Base-by-base conservation (phyloP, 371 early-diverging fungal species). In the Mortierella sp. region DNA sequence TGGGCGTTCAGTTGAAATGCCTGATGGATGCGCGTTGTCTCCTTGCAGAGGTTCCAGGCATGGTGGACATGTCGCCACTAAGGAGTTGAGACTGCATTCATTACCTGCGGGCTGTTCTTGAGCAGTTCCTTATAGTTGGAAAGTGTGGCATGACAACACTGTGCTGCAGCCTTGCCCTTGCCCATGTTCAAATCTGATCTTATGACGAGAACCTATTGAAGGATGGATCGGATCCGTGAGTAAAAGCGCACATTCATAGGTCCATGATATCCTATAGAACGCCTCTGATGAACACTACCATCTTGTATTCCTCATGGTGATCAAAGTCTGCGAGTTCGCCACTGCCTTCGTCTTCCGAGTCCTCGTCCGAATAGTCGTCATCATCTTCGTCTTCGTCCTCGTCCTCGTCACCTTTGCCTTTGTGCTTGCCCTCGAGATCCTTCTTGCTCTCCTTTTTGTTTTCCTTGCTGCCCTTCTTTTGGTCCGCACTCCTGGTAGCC, bases 121-220 rank as follows among this genome's bases (percentile, higher is more conserved):
- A 69, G 54, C 12, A 86, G 81, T 17, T 86, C 79, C 74, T 92
- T 90, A 80, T 95, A 94, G 70, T 94, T 92, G 14, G 92, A 95
- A 34, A 98, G 82, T 0, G 95, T 90, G 7, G 98, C 98, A 79
- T 98, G 98, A 45, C 94, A 94, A 79, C 96, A 96, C 88, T 96
- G 97, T 13, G 98, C 98, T 1, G 98, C 98, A 19, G 93, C 89
- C 69, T 98, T 97, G 37, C 98, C 98, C 79, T 96, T 97, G 31
- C 88, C 88, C 98, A 98, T 98, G 28, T 90, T 92, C 44, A 98
- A 84, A 80, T 98, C 98, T 0, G 89, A 92, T 21, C 98, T 86
- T 9, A 97, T 83, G 12, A 95, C 80, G 17, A 96, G 84, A 5
- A 92, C 93, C 89, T 85, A 56, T 41, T 16, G 3, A 29, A 25